Conservation (phyloP, 169 alveolate species). For the Cryptosporidium viatorum region DNA sequence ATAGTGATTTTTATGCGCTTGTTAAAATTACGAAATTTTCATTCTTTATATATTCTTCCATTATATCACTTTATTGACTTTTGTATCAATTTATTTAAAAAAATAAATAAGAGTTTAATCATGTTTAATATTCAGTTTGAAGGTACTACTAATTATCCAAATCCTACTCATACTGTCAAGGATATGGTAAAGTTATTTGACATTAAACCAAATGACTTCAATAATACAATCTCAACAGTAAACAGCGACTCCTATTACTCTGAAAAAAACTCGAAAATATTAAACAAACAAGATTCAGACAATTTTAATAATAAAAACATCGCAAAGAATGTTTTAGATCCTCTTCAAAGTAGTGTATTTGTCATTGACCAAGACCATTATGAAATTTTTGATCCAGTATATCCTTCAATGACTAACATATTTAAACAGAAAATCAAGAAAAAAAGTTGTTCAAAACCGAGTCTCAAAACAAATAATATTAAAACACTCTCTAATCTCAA, state of each 20-base stretch:
- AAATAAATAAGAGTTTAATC: background rate
- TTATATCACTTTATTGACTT: background rate
- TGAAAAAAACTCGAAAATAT: background rate
- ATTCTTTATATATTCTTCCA: background rate
- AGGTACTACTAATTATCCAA: background rate
- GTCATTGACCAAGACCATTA: background rate
- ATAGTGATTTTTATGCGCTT: slow-evolving; percentile 4
- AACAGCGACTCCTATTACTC: background rate
- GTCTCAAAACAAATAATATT: background rate
- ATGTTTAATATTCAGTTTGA: background rate
- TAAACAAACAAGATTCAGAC: background rate
- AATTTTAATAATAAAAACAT: background rate
- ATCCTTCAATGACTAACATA: background rate
- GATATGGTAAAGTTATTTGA: background rate
- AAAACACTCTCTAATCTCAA: background rate
- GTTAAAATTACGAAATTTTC: background rate
- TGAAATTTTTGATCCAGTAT: background rate
- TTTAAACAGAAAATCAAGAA: background rate
- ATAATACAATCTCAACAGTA: slow-evolving; percentile 45
- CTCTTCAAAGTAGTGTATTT: background rate
- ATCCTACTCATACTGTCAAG: background rate
- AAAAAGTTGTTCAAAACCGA: background rate
- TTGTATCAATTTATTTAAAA: background rate
- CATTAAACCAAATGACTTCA: background rate
- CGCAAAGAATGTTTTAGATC: background rate